Evolutionary conservation across 1,139 yeast species (phyloP).

Genomic region (Schwanniomyces etchellsii): DNA sequence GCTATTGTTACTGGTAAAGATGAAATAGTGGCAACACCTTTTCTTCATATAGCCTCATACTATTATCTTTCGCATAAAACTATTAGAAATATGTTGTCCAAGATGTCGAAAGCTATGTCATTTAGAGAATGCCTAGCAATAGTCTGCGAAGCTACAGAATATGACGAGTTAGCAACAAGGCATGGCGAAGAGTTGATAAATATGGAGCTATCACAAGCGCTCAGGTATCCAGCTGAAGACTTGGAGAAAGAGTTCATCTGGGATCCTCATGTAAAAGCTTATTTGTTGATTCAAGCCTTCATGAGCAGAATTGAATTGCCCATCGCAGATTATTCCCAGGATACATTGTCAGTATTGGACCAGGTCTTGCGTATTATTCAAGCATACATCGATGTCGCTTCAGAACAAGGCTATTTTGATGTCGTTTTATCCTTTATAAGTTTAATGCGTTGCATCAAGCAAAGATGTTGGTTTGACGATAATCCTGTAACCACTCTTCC

Average conservation of each 20-base stretch:
- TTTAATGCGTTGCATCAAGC: conserved; percentile 85
- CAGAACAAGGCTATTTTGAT: conserved; percentile 71
- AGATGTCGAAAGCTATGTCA: conserved; percentile 43
- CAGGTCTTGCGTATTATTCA: conserved; percentile 92
- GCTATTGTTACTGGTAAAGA: conserved; percentile 48
- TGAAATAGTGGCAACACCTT: conserved; percentile 66
- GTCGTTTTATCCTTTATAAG: conserved; percentile 57
- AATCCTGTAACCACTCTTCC: conserved; percentile 68
- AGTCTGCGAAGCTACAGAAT: conserved; percentile 79
- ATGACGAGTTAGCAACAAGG: conserved; percentile 87
- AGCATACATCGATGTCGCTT: conserved; percentile 84
- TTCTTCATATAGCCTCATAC: conserved; percentile 79
- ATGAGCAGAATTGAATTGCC: conserved; percentile 82
- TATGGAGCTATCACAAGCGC: conserved; percentile 77
- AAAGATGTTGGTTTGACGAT: conserved; percentile 81
- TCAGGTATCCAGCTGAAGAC: conserved; percentile 72
- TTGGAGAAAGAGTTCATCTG: conserved; percentile 67
- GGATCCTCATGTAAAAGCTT: conserved; percentile 95
- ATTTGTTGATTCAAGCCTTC: conserved; percentile 78
- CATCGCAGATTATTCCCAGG: conserved; percentile 92
- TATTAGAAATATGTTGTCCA: conserved; percentile 58
- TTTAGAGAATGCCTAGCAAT: conserved; percentile 69
- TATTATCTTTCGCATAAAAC: conserved; percentile 93
- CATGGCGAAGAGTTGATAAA: conserved; percentile 94
- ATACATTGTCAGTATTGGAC: conserved; percentile 87